Evolutionary conservation across 1,139 yeast species (phyloP), one percentile per base, ranked within the genome.

Genomic region (Eremothecium gossypii): DNA sequence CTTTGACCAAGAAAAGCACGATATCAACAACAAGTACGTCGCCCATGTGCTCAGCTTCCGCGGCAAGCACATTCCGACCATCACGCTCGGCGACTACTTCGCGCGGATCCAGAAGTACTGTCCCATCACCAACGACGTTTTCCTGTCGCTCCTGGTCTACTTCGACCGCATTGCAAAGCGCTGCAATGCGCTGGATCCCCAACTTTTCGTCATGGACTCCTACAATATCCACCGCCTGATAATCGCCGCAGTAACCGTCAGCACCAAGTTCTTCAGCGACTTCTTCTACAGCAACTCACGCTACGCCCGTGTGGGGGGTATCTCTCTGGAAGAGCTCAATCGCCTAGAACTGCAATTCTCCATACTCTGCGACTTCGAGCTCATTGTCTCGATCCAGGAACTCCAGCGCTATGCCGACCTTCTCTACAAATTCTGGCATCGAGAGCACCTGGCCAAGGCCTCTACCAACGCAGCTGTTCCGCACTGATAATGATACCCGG

Each of bases 81-180:
- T 91, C 43, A 78, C 91, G 8, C 71, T 93, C 40, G 89, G 86
- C 57, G 93, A 95, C 12, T 91, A 91, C 61, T 71, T 91, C 46
- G 76, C 87, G 33, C 77, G 98, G 56, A 93, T 91, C 27, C 74
- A 91, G 58, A 91, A 89, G 63, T 93, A 91, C 64, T 91, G 99
- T 63, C 98, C 99, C 0, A 93, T 93, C 14, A 89, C 98, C 2
- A 91, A 91, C 64, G 98, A 93, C 60, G 97, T 93, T 27, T 91
- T 89, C 61, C 69, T 91, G 41, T 81, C 95, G 30, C 66, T 93
- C 42, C 69, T 91, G 52, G 97, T 93, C 23, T 93, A 91, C 63
- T 87, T 91, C 65, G 99, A 91, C 64, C 69, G 98, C 49, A 86
- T 91, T 42, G 95, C 96, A 12, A 85, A 84, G 59, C 74, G 85